Base-by-base conservation (phyloP, 441 rosid species). In the Raphanus hybrid region DNA sequence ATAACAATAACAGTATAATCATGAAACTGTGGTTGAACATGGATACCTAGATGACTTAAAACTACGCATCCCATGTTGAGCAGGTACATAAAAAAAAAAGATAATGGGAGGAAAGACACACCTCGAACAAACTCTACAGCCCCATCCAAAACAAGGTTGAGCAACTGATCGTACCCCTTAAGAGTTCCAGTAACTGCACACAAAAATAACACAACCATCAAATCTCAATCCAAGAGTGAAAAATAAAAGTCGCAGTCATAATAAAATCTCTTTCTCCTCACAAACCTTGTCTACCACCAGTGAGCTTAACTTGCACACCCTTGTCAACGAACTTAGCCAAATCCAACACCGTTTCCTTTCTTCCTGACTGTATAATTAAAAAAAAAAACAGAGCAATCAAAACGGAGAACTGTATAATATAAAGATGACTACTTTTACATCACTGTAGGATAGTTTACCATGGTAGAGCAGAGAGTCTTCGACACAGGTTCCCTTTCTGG, bases 61-160 rank as follows among this genome's bases (percentile, higher is more conserved):
- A 39, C 66, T 52, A 64, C 9, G 18, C 66, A 4, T 55, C 63
- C 16, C 23, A 63, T 23, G 32, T 1, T 7, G 34, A 29, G 6
- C 34, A 29, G 34, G 34, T 29, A 29, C 10, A 16, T 6, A 71
- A 67, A 23, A 67, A 43, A 43, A 43, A 11, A 29, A 29, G 34
- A 29, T 29, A 29, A 29, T 29, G 34, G 34, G 34, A 29, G 34
- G 34, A 29, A 71, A 9, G 34, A 35, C 37, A 63, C 90, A 94
- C 98, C 99, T 88, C 98, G 83, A 29, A 92, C 83, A 73, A 82
- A 92, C 73, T 94, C 99, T 0, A 91, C 84, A 10, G 99, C 91
- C 82, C 90, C 99, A 81, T 92, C 98, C 67, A 94, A 84, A 74
- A 94, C 99, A 83, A 94, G 98, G 77, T 94, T 94, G 16, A 95